These are phyloP conservation scores for Apiospora hydei DNA, from an alignment of 2,329 filamentous ascomycete species.

Conservation along the genomic window DNA sequence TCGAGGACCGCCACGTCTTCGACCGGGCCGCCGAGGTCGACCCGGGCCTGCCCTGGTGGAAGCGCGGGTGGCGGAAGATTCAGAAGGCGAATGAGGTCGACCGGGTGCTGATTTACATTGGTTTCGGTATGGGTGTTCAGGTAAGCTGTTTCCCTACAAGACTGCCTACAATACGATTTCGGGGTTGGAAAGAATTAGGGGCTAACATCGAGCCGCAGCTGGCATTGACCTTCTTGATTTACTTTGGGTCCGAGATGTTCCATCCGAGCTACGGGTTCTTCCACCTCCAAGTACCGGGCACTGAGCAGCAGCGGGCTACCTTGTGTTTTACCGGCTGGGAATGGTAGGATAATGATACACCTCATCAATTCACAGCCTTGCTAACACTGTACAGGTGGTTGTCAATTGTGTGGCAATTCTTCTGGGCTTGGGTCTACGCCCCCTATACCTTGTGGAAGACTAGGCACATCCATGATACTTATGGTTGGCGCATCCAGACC, in stretches of 20 bases:
- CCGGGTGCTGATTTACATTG: constrained; percentile 58
- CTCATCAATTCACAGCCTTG: background rate
- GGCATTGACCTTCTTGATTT: constrained; percentile 65
- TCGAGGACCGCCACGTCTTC: constrained; percentile 29
- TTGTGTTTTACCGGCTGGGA: constrained; percentile 62
- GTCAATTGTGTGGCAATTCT: constrained; percentile 68
- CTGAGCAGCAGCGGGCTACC: constrained; percentile 56
- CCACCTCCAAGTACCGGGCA: constrained; percentile 64
- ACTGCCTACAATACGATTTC: constrained; percentile 40
- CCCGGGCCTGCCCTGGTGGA: constrained; percentile 26
- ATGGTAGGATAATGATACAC: constrained; percentile 54
- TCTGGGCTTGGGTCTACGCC: constrained; percentile 69
- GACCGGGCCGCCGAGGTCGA: constrained; percentile 32
- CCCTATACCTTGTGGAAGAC: constrained; percentile 68
- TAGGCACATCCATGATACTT: constrained; percentile 67
- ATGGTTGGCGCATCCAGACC: constrained; percentile 72
- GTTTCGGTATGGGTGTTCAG: constrained; percentile 59
- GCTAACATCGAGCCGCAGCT: constrained; percentile 51
- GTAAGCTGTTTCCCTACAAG: background rate
- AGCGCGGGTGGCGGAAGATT: constrained; percentile 42
- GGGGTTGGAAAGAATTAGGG: constrained; percentile 26
- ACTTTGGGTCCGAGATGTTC: constrained; percentile 70
- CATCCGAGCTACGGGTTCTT: constrained; percentile 67
- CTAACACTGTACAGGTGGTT: constrained; percentile 57
- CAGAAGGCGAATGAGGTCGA: constrained; percentile 51